phyloP scores from a whole-genome alignment of 495 filamentous ascomycete genomes.

The Zalerion maritima region DNA sequence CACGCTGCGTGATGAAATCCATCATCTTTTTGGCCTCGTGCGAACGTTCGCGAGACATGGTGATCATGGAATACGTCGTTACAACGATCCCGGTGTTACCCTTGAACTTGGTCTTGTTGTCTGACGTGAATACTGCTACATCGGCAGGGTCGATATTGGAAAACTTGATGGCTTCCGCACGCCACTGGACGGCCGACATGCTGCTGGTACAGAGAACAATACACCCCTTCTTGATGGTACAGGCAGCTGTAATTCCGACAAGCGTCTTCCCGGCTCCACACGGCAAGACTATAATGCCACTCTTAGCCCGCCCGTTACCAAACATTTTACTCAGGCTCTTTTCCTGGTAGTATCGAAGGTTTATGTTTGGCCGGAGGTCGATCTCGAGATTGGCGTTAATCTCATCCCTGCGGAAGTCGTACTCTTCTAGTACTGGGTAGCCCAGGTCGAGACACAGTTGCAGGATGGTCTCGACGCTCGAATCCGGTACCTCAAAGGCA shows the following conservation, averaged over 20 bases:
- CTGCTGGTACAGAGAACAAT: constrained; percentile 93
- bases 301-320: constrained; percentile 89
- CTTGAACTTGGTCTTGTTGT: constrained; percentile 80
- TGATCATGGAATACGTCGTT: constrained; percentile 97
- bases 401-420: constrained; percentile 92
- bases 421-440: constrained; percentile 85
- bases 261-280: constrained; percentile 96
- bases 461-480: constrained; percentile 69
- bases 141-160: constrained; percentile 91
- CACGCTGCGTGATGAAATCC: constrained; percentile 79
- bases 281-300: constrained; percentile 92
- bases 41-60: constrained; percentile 68
- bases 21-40: constrained; percentile 96
- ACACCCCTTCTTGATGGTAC: constrained; percentile 90
- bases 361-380: constrained; percentile 67
- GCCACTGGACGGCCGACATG: constrained; percentile 97
- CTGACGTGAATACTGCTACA: constrained; percentile 88
- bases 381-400: constrained; percentile 84
- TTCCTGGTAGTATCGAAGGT: constrained; percentile 89
- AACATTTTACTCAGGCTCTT: constrained; percentile 98
- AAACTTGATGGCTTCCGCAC: constrained; percentile 92
- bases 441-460: constrained; percentile 78
- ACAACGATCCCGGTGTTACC: constrained; percentile 90
- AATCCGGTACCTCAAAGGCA: constrained; percentile 78
- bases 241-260: constrained; percentile 92